Evolutionary conservation across 768 basidiomycete genomes (phyloP), one percentile per base, ranked within the genome.

Genomic region (Boletus fagicola): DNA sequence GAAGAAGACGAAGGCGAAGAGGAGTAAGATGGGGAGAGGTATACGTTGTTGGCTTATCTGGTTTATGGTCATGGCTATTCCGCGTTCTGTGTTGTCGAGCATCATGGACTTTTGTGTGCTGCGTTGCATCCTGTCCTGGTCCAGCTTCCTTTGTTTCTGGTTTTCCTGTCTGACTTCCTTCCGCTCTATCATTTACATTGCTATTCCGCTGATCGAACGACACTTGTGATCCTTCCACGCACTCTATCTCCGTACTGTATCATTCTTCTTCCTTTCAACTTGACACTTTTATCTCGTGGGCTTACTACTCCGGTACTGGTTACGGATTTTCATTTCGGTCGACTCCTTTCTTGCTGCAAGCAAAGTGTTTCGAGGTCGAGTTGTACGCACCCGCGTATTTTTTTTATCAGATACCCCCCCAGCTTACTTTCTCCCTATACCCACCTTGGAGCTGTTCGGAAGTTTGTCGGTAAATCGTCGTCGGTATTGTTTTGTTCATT

Each of bases 1-100:
- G 91, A 92, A 68, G 91, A 92, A 67, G 91, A 93, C 62, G 91
- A 92, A 69, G 91, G 79, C 22, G 91, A 92, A 71, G 91, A 91
- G 64, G 85, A 90, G 64, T 74, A 51, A 70, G 18, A 12, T 40
- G 40, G 53, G 56, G 48, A 42, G 51, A 59, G 49, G 45, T 60
- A 46, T 51, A 51, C 26, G 8, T 33, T 51, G 15, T 56, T 55
- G 50, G 12, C 35, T 59, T 45, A 26, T 48, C 36, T 39, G 52
- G 51, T 47, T 59, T 59, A 40, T 57, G 49, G 43, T 53, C 16
- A 35, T 53, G 51, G 47, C 31, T 56, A 30, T 63, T 48, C 55
- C 40, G 52, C 16, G 24, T 54, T 36, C n/a, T 43, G 26, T 62
- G 63, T 57, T 58, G 28, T 58, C 33, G 49, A 54, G 30, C 60